Conservation (phyloP, 2,329 filamentous ascomycete species). For the Bipolaris victoriae region DNA sequence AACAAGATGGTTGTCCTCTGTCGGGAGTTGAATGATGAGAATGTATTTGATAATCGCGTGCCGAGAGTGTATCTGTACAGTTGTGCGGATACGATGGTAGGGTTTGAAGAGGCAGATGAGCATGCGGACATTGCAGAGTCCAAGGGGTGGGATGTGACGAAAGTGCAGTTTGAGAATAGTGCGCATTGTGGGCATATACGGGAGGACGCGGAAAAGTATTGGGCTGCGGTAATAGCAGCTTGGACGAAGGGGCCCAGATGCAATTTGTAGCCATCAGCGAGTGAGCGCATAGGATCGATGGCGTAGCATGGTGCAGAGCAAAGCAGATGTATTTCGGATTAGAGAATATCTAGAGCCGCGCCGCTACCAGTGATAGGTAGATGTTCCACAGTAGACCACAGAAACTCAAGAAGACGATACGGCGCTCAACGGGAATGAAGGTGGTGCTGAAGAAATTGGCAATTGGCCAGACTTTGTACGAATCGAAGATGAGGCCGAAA, state of each 20-base stretch:
- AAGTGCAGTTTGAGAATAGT: constrained; percentile 63
- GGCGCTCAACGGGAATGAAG: constrained; percentile 70
- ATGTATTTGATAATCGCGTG: constrained; percentile 40
- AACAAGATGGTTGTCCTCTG: constrained; percentile 38
- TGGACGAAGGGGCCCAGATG: constrained; percentile 34
- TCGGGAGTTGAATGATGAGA: constrained; percentile 39
- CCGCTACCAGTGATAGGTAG: constrained; percentile 70
- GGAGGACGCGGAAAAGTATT: constrained; percentile 64
- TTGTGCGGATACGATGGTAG: constrained; percentile 63
- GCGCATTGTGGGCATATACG: constrained; percentile 68
- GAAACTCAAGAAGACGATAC: constrained; percentile 73
- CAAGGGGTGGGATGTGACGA: constrained; percentile 58
- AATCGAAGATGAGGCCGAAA: constrained; percentile 58
- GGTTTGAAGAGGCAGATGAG: constrained; percentile 61
- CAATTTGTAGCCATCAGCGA: not conserved
- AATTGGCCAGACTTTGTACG: constrained; percentile 74
- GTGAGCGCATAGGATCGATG: not conserved
- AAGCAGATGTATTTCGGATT: constrained; percentile 4
- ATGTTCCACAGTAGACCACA: constrained; percentile 77
- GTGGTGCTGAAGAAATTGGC: constrained; percentile 75
- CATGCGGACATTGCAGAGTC: constrained; percentile 58
- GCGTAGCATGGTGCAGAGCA: not conserved
- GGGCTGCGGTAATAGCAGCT: constrained; percentile 51
- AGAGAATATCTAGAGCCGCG: constrained; percentile 30
- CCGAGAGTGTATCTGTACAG: constrained; percentile 65